Evolutionary conservation across 805 yeast species (phyloP), one percentile per base, ranked within the genome.

Genomic region (Saturnispora hagleri): DNA sequence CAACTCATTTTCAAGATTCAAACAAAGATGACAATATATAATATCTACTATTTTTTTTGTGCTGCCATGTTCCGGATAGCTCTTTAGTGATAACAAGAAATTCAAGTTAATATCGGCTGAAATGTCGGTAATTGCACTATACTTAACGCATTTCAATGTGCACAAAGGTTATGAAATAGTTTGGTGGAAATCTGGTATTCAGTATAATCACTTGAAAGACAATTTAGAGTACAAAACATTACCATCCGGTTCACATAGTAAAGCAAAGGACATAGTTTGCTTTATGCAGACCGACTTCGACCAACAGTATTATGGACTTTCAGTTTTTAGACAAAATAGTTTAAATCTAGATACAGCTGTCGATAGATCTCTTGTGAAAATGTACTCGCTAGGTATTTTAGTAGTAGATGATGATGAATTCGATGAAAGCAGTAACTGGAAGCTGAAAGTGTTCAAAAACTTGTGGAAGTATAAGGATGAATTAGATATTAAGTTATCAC

Each of bases 211-310:
- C 15, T 55, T 70, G 0, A 59, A 79, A 26, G 64, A 70, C 31
- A 74, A 75, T 12, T 60, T 83, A 3, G 89, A 84, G 63, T 83
- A 74, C 65, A 77, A 80, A 56, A 70, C 82, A n/a, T 65, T 84
- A 43, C 89, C 89, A 0, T 80, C 87, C 0, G 89, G 90, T 1
- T 68, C 82, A 2, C 89, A 84, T 59, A 72, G 76, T 13, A 69
- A 71, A 3, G 62, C 64, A 20, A 52, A 59, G 13, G 89, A 84
- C 59, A 75, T 77, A 2, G 70, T 83, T 1, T 75, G 77, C 49
- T 82, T 83, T 64, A 74, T 72, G 2, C 65, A 62, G 13, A 55
- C 58, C 41, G 58, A 60, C 38, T 55, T 51, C 3, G 56, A 51
- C 5, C 54, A 57, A n/a, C 54, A 57, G 0, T 51, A 67, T 12